phyloP scores from a whole-genome alignment of 257 asterid genomes.

The Galeopsis tetrahit region DNA sequence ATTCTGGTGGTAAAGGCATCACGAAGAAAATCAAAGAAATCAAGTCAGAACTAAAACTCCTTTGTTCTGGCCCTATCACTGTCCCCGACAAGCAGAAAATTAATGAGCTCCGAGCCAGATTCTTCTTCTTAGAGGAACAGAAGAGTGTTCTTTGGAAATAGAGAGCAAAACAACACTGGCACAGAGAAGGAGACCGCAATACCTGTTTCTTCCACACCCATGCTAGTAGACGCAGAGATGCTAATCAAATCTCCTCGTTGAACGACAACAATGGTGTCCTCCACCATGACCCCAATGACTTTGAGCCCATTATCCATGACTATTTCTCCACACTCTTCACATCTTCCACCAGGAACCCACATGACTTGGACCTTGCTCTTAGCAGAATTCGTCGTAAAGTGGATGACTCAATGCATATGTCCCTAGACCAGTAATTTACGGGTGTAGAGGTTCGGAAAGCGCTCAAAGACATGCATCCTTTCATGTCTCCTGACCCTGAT shows the following conservation, averaged over 20 bases:
- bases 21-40: neutral
- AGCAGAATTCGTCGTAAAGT: no score
- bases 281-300: no score
- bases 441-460: no score
- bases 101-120: neutral
- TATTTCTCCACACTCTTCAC: no score
- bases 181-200: neutral
- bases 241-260: neutral
- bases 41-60: neutral
- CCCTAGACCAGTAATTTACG: no score
- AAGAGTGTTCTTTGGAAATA: neutral
- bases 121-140: neutral
- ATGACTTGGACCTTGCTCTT: no score
- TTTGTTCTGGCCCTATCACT: neutral
- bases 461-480: no score
- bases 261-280: neutral
- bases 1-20: no score
- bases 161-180: neutral
- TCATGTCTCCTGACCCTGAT: no score
- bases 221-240: neutral
- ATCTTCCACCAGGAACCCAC: no score
- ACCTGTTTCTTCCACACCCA: neutral
- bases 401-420: no score
- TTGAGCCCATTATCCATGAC: no score
- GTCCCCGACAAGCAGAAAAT: neutral